Percentiles rank a stretch among this genome's conserved stretches.
phyloP scores from a whole-genome alignment of 2,329 filamentous ascomycete species.

The Bisporella sp. region DNA sequence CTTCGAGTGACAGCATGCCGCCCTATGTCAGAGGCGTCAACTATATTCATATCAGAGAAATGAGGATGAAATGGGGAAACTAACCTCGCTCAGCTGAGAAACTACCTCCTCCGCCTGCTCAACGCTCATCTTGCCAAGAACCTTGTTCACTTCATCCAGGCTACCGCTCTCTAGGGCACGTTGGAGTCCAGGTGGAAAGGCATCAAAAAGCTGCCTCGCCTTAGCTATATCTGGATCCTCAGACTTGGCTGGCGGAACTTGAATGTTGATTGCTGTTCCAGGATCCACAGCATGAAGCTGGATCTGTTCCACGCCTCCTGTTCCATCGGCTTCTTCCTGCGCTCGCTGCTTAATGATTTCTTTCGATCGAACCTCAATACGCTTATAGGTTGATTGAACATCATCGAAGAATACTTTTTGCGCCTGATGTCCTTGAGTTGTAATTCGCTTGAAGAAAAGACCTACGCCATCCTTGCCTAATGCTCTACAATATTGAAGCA shows the following conservation, averaged over 20 bases:
- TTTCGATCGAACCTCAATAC: slow-evolving; percentile 65
- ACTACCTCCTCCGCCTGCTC: slow-evolving; percentile 83
- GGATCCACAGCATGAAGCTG: slow-evolving; percentile 95
- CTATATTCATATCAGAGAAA: too few species aligned
- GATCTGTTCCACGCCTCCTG: slow-evolving; percentile 82
- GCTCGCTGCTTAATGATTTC: slow-evolving; percentile 38
- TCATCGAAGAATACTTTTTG: slow-evolving; percentile 89
- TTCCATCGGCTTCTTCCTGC: slow-evolving; percentile 46
- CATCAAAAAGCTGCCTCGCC: slow-evolving; percentile 71
- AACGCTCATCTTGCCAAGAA: slow-evolving; percentile 81
- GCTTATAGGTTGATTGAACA: slow-evolving; percentile 78
- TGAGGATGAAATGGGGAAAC: slow-evolving; percentile 14
- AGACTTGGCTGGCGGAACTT: slow-evolving; percentile 63
- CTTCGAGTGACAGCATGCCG: slow-evolving; percentile 83
- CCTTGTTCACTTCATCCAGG: slow-evolving; percentile 81
- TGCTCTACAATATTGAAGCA: slow-evolving; percentile 91
- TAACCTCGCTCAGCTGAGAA: slow-evolving; percentile 65
- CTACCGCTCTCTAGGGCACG: slow-evolving; percentile 81
- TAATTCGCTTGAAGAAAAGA: slow-evolving; percentile 95
- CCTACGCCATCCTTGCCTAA: slow-evolving; percentile 82
- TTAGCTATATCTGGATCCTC: slow-evolving; percentile 57
- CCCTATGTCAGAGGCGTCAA: slow-evolving; percentile 39
- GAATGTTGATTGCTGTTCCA: slow-evolving; percentile 84
- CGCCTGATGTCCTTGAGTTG: slow-evolving; percentile 81
- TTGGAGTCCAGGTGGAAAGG: slow-evolving; percentile 74